Base-by-base conservation (phyloP, 2,329 filamentous ascomycete species). In the Neonectria hederae region DNA sequence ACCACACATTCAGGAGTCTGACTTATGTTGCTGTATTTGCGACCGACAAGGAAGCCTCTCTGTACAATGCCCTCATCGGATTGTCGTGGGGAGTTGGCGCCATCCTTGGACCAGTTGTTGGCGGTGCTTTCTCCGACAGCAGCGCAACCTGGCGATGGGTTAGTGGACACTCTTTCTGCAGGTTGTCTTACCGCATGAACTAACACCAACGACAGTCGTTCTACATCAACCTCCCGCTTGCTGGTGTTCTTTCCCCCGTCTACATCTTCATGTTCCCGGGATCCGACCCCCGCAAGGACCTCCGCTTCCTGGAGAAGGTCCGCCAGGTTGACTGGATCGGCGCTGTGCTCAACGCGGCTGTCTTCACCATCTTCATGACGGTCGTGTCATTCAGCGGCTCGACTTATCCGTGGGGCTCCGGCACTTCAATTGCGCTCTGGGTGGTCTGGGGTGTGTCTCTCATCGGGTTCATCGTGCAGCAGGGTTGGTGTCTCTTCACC, bases 321-420 rank as follows among this genome's bases (percentile, higher is more conserved):
- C 61, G 54, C 7, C 65, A 73, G 26, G 62, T 76, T 14, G 78
- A 80, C 65, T 76, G 69, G 62, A 21, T 77, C 2, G 77, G 78
- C n/a, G 66, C 69, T 17, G 5, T 73, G 2, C 68, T 79, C 1
- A 74, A 76, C 59, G 66, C 69, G 17, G 65, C 62, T 4, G 63
- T 69, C 3, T 80, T 82, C 30, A 70, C 80, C 1, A 75, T 80
- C 1, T 74, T 84, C 26, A 75, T 83, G 28, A 79, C 87, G 63
- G 83, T 78, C 0, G 77, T 87, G 51, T 80, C 79, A 11, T 86
- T 87, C 53, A 84, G 82, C 9, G 87, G 86, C 0, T 75, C 79
- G 0, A 69, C 79, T 1, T 89, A 80, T 69, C 68, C 73, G 0
- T 89, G 86, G 86, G 75, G 75, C 22, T 79, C 76, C 5, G 78